phyloP scores from a whole-genome alignment of 768 basidiomycete species.

The Mrakia gelida region DNA sequence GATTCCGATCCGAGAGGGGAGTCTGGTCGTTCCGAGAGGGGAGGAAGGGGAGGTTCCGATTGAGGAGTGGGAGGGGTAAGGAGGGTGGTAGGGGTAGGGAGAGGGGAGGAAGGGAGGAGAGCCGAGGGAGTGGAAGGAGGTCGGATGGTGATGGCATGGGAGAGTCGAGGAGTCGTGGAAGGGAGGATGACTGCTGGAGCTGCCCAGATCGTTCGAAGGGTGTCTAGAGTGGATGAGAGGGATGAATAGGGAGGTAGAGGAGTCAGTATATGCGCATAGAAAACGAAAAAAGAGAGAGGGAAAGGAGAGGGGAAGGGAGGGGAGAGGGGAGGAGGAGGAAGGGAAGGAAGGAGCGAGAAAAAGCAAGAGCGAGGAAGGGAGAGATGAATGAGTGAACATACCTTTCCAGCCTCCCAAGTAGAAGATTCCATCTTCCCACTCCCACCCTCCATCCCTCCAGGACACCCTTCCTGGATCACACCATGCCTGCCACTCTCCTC shows the following conservation, averaged over 20 bases:
- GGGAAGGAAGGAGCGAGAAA: background rate
- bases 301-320: background rate
- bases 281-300: background rate
- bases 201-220: slow-evolving; percentile 24
- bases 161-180: slow-evolving; percentile 19
- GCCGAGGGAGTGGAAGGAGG: background rate
- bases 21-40: slow-evolving; percentile 22
- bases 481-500: slow-evolving; percentile 45
- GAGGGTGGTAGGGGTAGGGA: background rate
- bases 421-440: slow-evolving; percentile 43
- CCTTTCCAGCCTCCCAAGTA: slow-evolving; percentile 30
- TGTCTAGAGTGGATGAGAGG: background rate
- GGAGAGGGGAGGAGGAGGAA: background rate
- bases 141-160: slow-evolving; percentile 30
- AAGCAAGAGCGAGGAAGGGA: background rate
- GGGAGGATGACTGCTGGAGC: background rate
- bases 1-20: slow-evolving; percentile 20
- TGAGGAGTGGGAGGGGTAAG: slow-evolving; percentile 22
- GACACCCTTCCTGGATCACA: slow-evolving; percentile 45
- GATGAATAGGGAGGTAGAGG: background rate
- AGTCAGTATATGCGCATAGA: background rate
- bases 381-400: background rate
- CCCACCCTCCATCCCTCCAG: slow-evolving; percentile 44
- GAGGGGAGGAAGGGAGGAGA: slow-evolving; percentile 11
- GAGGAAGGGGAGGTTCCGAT: slow-evolving; percentile 16